Conservation (phyloP, 1,284 basidiomycete genomes). For the Sanghuangporus sanghuang region DNA sequence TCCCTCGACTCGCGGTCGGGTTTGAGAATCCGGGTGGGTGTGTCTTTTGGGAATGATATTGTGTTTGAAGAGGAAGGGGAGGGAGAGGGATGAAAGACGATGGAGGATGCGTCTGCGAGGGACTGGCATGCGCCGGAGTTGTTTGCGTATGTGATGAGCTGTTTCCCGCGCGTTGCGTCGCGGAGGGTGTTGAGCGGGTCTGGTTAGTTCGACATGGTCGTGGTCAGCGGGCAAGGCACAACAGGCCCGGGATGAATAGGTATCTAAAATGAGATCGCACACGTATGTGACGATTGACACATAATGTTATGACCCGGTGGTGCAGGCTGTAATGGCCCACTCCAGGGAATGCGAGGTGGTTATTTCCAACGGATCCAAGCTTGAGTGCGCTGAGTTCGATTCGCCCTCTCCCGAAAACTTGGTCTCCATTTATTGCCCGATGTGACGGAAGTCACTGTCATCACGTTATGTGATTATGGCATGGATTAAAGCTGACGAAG, state of each 20-base stretch:
- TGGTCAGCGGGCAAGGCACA: neutral
- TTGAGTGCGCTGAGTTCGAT: slow-evolving; percentile 82
- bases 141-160: slow-evolving; percentile 46
- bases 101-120: slow-evolving; percentile 54
- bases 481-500: slow-evolving; percentile 40
- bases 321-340: slow-evolving; percentile 74
- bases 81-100: slow-evolving; percentile 53
- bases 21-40: slow-evolving; percentile 70
- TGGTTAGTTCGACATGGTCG: slow-evolving; percentile 18
- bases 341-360: slow-evolving; percentile 74
- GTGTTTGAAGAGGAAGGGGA: slow-evolving; percentile 27
- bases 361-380: slow-evolving; percentile 49
- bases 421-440: slow-evolving; percentile 57
- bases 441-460: slow-evolving; percentile 53
- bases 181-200: slow-evolving; percentile 55
- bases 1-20: slow-evolving; percentile 36
- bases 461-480: slow-evolving; percentile 64
- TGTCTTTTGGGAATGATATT: slow-evolving; percentile 54
- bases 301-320: slow-evolving; percentile 35
- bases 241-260: neutral
- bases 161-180: slow-evolving; percentile 50
- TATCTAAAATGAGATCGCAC: neutral
- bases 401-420: slow-evolving; percentile 89
- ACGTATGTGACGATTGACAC: neutral
- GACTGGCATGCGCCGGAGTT: slow-evolving; percentile 40